phyloP scores from a whole-genome alignment of 768 basidiomycete species.

The Cystofilobasidium macerans region DNA sequence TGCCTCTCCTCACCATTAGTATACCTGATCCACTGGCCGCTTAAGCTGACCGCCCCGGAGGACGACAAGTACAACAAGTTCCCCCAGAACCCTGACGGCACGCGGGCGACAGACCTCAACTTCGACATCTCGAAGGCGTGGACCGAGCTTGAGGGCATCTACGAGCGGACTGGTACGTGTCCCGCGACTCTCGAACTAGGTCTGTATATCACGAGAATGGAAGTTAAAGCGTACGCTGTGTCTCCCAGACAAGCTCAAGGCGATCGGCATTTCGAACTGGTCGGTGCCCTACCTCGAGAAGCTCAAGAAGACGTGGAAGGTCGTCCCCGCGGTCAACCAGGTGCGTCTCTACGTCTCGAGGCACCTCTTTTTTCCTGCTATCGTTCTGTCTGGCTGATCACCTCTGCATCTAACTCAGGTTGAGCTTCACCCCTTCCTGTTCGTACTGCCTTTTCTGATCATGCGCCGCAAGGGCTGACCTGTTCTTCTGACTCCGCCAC shows the following conservation, averaged over 20 bases:
- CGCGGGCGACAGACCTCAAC: conserved; percentile 26
- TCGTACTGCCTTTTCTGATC: too few species aligned
- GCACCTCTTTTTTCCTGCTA: too few species aligned
- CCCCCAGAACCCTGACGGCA: conserved; percentile 27
- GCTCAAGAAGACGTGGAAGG: conserved; percentile 57
- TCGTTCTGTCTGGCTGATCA: too few species aligned
- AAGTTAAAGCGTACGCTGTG: too few species aligned
- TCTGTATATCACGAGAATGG: too few species aligned
- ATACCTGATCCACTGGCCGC: conserved; percentile 33
- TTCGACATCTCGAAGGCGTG: conserved; percentile 32
- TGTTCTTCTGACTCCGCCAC: background rate
- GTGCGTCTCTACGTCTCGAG: too few species aligned
- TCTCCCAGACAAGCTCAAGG: background rate
- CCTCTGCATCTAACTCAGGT: too few species aligned
- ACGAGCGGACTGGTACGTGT: conserved; percentile 7
- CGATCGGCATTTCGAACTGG: conserved; percentile 68
- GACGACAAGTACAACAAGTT: conserved; percentile 13
- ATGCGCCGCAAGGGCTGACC: background rate
- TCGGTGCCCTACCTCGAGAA: conserved; percentile 55
- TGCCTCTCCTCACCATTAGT: background rate
- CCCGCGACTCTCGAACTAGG: too few species aligned
- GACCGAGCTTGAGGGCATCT: conserved; percentile 32
- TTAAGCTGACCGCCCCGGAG: conserved; percentile 15
- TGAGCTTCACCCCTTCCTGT: too few species aligned
- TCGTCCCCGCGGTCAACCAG: conserved; percentile 68